phyloP scores from a whole-genome alignment of 169 alveolate genomes.

The Cryptosporidium sp. region DNA sequence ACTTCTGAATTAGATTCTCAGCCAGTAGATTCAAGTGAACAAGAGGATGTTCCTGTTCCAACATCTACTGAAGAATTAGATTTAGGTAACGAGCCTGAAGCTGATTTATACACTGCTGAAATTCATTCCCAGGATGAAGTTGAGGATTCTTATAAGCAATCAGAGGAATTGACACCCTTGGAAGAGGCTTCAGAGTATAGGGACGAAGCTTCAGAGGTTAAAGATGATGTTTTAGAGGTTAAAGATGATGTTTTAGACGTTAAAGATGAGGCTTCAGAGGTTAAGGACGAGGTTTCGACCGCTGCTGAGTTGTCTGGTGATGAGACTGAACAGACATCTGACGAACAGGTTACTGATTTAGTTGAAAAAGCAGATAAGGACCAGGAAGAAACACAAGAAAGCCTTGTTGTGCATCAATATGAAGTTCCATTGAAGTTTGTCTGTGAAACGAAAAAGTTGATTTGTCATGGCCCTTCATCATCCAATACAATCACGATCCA shows the following conservation, averaged over 20 bases:
- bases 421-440: constrained; percentile 17
- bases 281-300: not conserved
- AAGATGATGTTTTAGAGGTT: not conserved
- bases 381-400: constrained; percentile 21
- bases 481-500: constrained; percentile 60
- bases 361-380: not conserved
- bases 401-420: constrained; percentile 3
- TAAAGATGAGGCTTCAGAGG: not conserved
- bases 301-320: not conserved
- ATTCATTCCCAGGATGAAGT: not conserved
- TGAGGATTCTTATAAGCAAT: not conserved
- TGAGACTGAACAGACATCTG: not conserved
- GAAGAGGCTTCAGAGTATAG: not conserved
- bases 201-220: not conserved
- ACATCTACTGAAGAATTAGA: not conserved
- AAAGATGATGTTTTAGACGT: not conserved
- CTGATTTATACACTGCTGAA: not conserved
- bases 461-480: constrained; percentile 27
- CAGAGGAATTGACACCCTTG: not conserved
- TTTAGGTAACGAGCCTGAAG: not conserved
- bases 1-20: too few relatives aligned
- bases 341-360: not conserved
- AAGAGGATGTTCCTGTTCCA: not conserved
- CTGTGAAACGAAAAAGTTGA: constrained; percentile 55
- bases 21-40: not conserved